Base-by-base conservation (phyloP, 164 flowering plant species). In the Chimonanthus salicifolius region DNA sequence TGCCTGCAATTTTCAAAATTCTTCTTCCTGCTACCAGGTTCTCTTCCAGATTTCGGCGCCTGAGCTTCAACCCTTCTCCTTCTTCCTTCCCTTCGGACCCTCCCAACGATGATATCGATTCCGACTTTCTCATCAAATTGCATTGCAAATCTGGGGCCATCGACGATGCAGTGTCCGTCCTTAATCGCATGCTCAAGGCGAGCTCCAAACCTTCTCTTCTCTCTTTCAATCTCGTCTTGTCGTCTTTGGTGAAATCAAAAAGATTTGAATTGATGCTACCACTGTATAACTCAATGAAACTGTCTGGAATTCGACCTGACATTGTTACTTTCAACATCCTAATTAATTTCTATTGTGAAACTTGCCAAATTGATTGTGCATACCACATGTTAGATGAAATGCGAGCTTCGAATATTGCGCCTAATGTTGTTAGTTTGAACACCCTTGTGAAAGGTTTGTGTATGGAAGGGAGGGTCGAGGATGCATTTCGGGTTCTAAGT, bases 361-460 rank as follows among this genome's bases (percentile, higher is more conserved):
- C 58, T 20, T 49, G 20, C 21, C 74, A 33, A 69, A 73, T 44
- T 11, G 44, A 71, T 70, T 15, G 67, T 48, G 77, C 73, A 0
- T 68, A 33, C 46, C 75, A 75, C 62, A 47, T 78, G 67, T 62
- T 78, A 4, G 73, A 75, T 7, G 78, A 75, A 71, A 68, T 77
- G 77, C 51, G n/a, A 8, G 58, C 49, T 9, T 5, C 45, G 1
- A 68, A 76, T 47, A 65, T 20, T 5, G 48, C 4, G 18, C 83
- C 85, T 5, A 66, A 66, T 33, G 75, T 68, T 2, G 73, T 75
- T 21, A 80, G 75, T 11, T 78, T 64, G 49, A 73, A 67, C 68
- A 74, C 82, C 49, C 76, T 85, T 33, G 67, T 83, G 4, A 74
- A 75, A 50, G 83, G 85, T n/a, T 68, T 83, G 33, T 79, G 80